phyloP scores from a whole-genome alignment of 768 basidiomycete species.

The Lactifluus volemus region DNA sequence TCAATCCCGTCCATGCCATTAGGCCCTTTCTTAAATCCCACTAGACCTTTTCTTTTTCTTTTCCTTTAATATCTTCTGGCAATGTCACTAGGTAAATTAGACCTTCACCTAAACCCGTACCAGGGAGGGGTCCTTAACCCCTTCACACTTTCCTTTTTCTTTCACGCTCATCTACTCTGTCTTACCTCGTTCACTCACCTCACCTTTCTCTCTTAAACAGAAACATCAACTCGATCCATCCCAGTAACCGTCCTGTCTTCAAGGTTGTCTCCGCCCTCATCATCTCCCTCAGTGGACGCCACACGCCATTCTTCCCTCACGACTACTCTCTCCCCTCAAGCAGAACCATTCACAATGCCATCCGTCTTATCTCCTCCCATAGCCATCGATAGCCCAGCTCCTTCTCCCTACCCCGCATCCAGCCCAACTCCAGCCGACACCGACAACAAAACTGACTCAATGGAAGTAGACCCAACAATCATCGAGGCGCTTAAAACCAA shows the following conservation, averaged over 20 bases:
- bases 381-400: neutral
- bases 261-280: neutral
- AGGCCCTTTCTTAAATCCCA: neutral
- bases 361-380: slow-evolving; percentile 17
- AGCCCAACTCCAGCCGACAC: slow-evolving; percentile 25
- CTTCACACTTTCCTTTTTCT: slow-evolving; percentile 1
- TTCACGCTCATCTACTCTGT: neutral
- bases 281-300: slow-evolving; percentile 7
- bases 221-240: slow-evolving; percentile 10
- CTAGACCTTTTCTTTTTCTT: neutral
- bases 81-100: slow-evolving; percentile 16
- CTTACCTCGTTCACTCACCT: neutral
- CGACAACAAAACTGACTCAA: slow-evolving; percentile 21
- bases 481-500: slow-evolving; percentile 82
- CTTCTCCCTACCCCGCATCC: slow-evolving; percentile 11
- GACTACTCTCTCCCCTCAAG: slow-evolving; percentile 15
- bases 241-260: slow-evolving; percentile 10
- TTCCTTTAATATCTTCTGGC: neutral
- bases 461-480: slow-evolving; percentile 70
- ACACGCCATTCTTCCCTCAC: slow-evolving; percentile 1
- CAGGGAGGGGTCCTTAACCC: neutral
- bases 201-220: neutral
- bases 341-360: slow-evolving; percentile 16
- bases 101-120: neutral
- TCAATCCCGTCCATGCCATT: slow-evolving; percentile 1